Evolutionary conservation across 1,139 yeast genomes (phyloP).

Genomic region (Chernovozyma aurita): DNA sequence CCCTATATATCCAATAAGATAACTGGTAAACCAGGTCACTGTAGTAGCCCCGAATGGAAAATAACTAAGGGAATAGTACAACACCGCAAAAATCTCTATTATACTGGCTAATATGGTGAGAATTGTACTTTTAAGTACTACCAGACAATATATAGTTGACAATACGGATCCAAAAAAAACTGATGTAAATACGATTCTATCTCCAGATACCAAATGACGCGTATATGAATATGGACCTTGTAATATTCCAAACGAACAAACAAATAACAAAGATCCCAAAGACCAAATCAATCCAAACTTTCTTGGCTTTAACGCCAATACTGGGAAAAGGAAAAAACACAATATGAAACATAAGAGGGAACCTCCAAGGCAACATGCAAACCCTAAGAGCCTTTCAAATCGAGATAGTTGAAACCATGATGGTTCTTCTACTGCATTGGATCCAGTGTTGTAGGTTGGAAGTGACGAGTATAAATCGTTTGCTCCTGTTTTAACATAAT

Average conservation of each 20-base stretch:
- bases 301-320: slow-evolving; percentile 82
- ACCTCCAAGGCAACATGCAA: slow-evolving; percentile 71
- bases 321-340: slow-evolving; percentile 83
- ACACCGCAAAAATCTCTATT: slow-evolving; percentile 75
- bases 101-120: slow-evolving; percentile 73
- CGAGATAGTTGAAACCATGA: slow-evolving; percentile 62
- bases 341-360: slow-evolving; percentile 75
- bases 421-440: slow-evolving; percentile 34
- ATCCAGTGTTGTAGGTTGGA: slow-evolving; percentile 30
- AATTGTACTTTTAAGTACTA: slow-evolving; percentile 60
- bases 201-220: slow-evolving; percentile 68
- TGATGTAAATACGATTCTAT: slow-evolving; percentile 72
- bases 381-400: slow-evolving; percentile 76
- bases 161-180: slow-evolving; percentile 75
- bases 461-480: slow-evolving; percentile 37
- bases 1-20: slow-evolving; percentile 74
- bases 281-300: slow-evolving; percentile 92
- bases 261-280: slow-evolving; percentile 81
- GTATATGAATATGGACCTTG: slow-evolving; percentile 87
- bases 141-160: slow-evolving; percentile 56
- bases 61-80: slow-evolving; percentile 86
- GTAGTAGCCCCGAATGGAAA: slow-evolving; percentile 96
- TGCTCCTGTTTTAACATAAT: slow-evolving; percentile 40
- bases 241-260: slow-evolving; percentile 81
- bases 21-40: slow-evolving; percentile 73